Conservation (phyloP, 768 basidiomycete species). For the Dioszegia aurantiaca region DNA sequence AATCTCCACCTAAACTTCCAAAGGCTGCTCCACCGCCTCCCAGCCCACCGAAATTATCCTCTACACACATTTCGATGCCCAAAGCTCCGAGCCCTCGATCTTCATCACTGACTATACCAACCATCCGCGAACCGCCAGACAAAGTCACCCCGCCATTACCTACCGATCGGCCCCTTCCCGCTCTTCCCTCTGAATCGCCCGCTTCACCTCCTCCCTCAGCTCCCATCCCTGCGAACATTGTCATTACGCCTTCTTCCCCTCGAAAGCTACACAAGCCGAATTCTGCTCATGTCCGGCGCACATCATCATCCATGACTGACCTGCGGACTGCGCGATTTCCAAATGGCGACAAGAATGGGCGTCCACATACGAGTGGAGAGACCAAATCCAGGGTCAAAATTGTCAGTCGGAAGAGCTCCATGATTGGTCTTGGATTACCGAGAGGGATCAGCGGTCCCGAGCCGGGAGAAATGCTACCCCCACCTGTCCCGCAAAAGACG, state of each 20-base stretch:
- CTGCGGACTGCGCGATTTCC: not conserved
- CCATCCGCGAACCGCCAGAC: not conserved
- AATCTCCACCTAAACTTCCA: not conserved
- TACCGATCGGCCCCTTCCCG: conserved; percentile 15
- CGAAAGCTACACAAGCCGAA: conserved; percentile 18
- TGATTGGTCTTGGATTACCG: conserved; percentile 42
- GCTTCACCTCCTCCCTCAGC: conserved; percentile 6
- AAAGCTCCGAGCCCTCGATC: not conserved
- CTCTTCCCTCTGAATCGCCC: conserved; percentile 10
- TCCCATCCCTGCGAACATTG: conserved; percentile 23
- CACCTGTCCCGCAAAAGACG: conserved; percentile 29
- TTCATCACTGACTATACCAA: conserved; percentile 1
- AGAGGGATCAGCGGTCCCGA: conserved; percentile 12
- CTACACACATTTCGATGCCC: not conserved
- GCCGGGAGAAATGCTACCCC: conserved; percentile 10
- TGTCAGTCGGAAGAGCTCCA: conserved; percentile 12
- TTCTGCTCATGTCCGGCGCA: conserved; percentile 3
- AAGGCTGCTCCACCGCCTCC: too few relatives aligned
- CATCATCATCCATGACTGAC: conserved; percentile 7
- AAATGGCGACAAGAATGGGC: not conserved
- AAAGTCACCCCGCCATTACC: conserved; percentile 7
- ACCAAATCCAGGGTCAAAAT: conserved; percentile 9
- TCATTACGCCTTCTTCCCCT: conserved; percentile 47
- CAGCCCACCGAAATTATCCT: too few relatives aligned
- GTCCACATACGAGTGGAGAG: not conserved